Conservation (phyloP, 148 eudicot genomes). For the Rhododendron kiyosumense region DNA sequence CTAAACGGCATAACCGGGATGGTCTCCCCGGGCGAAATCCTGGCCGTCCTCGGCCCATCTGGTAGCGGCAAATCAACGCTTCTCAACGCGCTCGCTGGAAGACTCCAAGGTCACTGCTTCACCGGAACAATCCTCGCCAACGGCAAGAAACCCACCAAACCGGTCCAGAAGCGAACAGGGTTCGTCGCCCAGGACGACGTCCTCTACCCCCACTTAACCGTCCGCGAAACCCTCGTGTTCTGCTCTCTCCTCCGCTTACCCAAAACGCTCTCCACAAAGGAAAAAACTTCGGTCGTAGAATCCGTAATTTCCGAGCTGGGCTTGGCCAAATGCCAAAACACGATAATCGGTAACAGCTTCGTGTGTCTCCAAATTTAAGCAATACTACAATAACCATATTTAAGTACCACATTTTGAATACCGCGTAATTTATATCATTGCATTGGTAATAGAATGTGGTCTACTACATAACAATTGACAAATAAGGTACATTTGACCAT, state of each 20-base stretch:
- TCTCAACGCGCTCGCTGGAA: constrained; percentile 62
- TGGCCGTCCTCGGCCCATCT: constrained; percentile 90
- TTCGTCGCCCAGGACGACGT: constrained; percentile 88
- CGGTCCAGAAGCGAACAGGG: constrained; percentile 50
- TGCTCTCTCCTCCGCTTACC: constrained; percentile 66
- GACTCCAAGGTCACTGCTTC: constrained; percentile 34
- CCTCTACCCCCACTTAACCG: constrained; percentile 70
- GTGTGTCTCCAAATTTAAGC: too few species aligned
- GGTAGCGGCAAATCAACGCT: constrained; percentile 96
- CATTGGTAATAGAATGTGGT: too few species aligned
- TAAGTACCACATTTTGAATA: too few species aligned
- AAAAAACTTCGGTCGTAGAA: constrained; percentile 40
- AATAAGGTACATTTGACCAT: too few species aligned
- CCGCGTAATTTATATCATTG: too few species aligned
- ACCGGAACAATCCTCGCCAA: constrained; percentile 64
- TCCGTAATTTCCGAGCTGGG: constrained; percentile 60
- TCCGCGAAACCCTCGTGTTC: constrained; percentile 72
- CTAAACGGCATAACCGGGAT: constrained; percentile 61
- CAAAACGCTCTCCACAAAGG: constrained; percentile 21
- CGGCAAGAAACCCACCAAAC: constrained; percentile 37
- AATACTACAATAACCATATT: too few species aligned
- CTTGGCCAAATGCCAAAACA: constrained; percentile 51
- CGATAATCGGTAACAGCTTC: constrained; percentile 47
- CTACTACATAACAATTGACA: too few species aligned
- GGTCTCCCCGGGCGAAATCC: constrained; percentile 71